Evolutionary conservation across 1,284 basidiomycete genomes (phyloP).

Genomic region (Puccinia horiana): DNA sequence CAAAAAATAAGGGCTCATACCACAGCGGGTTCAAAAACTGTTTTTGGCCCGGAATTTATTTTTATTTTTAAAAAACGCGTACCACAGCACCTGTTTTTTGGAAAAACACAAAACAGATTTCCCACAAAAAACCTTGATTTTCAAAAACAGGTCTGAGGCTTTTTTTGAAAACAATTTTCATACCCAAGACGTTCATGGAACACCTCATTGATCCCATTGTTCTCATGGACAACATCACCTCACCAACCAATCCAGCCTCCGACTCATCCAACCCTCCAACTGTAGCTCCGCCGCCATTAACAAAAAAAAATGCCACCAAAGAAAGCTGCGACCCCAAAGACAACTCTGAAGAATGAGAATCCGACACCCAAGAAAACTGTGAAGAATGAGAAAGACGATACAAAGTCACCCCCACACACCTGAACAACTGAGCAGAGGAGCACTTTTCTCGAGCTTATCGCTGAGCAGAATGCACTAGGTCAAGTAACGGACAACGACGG

Average conservation of each 20-base stretch:
- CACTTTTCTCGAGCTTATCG: not conserved
- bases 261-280: too few species aligned
- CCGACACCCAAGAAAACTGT: not conserved
- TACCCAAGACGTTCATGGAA: too few species aligned
- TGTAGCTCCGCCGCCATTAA: too few species aligned
- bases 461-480: not conserved
- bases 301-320: too few species aligned
- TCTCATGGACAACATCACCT: too few species aligned
- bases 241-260: too few species aligned
- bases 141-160: too few species aligned
- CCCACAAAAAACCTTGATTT: too few species aligned
- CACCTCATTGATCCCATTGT: too few species aligned
- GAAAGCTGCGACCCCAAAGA: not conserved
- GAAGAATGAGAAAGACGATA: not conserved
- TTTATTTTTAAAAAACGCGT: not conserved
- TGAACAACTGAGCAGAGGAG: not conserved
- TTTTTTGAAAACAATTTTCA: too few species aligned
- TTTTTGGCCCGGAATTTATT: not conserved
- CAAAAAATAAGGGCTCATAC: not conserved
- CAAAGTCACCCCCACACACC: not conserved
- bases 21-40: not conserved
- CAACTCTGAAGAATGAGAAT: not conserved
- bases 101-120: not conserved
- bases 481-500: not conserved
- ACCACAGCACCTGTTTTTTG: not conserved